Conservation (phyloP, 306 rosid genomes). For the Echinosophora koreensis region DNA sequence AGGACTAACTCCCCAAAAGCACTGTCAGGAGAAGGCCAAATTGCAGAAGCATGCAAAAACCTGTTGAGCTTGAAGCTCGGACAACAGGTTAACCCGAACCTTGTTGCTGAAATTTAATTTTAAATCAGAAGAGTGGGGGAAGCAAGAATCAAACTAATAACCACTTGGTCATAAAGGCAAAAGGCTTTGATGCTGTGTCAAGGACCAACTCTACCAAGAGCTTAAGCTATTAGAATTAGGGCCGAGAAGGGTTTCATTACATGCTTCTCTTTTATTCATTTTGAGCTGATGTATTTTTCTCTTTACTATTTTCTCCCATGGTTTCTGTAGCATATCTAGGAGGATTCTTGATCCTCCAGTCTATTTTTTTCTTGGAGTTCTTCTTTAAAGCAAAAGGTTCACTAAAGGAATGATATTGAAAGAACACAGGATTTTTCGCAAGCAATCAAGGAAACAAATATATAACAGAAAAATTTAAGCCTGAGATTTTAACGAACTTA, state of each 20-base stretch:
- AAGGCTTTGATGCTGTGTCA: slow-evolving; percentile 11
- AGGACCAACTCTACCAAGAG: slow-evolving; percentile 26
- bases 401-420: background rate
- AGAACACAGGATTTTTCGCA: background rate
- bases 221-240: slow-evolving; percentile 22
- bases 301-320: background rate
- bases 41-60: background rate
- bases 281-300: background rate
- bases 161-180: slow-evolving; percentile 26
- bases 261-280: background rate
- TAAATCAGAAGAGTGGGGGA: slow-evolving; percentile 1
- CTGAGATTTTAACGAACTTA: slow-evolving; percentile 54
- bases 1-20: slow-evolving; percentile 6
- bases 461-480: slow-evolving; percentile 31
- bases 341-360: background rate
- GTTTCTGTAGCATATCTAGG: background rate
- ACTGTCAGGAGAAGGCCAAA: slow-evolving; percentile 35
- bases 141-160: slow-evolving; percentile 30
- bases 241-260: background rate
- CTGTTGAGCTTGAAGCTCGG: background rate
- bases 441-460: slow-evolving; percentile 4
- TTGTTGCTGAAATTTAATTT: background rate
- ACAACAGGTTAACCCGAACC: background rate
- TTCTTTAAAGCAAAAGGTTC: background rate
- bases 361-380: background rate